A percentile compares a stretch with the other conserved stretches of the same genome.
phyloP scores from a whole-genome alignment of 1,284 basidiomycete genomes.

The Pseudozyma tsukubaensis region DNA sequence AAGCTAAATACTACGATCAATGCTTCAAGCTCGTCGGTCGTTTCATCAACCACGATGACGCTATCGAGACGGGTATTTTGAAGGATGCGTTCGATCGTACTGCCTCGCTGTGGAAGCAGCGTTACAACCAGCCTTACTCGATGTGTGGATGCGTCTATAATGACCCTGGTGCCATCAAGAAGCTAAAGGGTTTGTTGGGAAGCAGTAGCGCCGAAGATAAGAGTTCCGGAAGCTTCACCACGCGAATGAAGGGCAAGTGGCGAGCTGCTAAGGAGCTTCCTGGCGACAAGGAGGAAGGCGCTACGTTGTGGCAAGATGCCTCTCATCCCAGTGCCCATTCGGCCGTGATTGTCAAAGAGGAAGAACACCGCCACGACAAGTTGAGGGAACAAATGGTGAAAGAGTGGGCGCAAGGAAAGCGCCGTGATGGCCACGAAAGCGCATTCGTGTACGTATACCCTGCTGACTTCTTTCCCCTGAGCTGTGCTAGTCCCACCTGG shows the following conservation, averaged over 20 bases:
- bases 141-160: conserved; percentile 54
- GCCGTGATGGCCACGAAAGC: conserved; percentile 45
- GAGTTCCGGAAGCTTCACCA: conserved; percentile 17
- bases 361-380: conserved; percentile 35
- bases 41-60: conserved; percentile 62
- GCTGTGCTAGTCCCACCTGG: neutral
- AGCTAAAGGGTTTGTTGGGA: conserved; percentile 33
- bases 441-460: conserved; percentile 40
- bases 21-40: conserved; percentile 43
- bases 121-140: conserved; percentile 52
- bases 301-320: conserved; percentile 30
- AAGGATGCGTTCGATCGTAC: conserved; percentile 54
- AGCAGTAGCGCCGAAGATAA: conserved; percentile 8
- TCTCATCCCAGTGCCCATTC: conserved; percentile 52
- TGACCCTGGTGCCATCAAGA: conserved; percentile 33
- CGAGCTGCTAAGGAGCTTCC: conserved; percentile 35
- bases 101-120: conserved; percentile 42
- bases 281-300: conserved; percentile 30
- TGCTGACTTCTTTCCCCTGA: neutral
- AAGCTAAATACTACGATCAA: conserved; percentile 38
- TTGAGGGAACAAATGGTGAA: conserved; percentile 30
- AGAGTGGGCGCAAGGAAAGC: conserved; percentile 42
- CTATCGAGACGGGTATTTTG: conserved; percentile 52
- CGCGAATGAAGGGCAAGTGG: conserved; percentile 42
- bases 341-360: conserved; percentile 43